Evolutionary conservation across 768 basidiomycete genomes (phyloP), one percentile per base, ranked within the genome.

Genomic region (Strobilomyces dryophilus): DNA sequence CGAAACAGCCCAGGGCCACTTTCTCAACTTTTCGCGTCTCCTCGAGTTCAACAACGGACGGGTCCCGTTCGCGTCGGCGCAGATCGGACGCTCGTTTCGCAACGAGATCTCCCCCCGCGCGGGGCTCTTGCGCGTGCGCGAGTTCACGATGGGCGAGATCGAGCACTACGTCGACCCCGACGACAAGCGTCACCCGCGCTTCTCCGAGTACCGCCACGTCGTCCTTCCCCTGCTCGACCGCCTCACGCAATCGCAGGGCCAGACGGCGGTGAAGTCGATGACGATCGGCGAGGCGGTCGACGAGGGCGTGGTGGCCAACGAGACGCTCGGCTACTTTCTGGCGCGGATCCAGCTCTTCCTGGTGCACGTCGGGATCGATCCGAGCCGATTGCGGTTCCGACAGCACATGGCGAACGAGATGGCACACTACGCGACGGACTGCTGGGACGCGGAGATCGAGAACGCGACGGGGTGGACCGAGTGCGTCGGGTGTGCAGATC

Each of bases 391-490:
- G 57, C 83, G 97, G 48, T 98, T 98, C 82, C 80, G 97, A 32
- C 97, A 99, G 66, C 97, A 99, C 70, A 98, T 98, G 97, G 80
- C 74, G 35, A 99, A 98, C 73, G 97, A 98, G 77, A 98, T 98
- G 95, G 97, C 97, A 1, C 97, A 98, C 71, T 99, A 99, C 69
- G 95, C 97, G 50, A 83, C 93, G 36, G 95, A 98, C 73, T 99
- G 97, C 72, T 99, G 97, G 97, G 97, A 99, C 67, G 97, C 95
- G 40, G 97, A 99, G 75, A 98, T 98, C 59, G 81, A 93, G 57
- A 93, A 91, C 49, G 89, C 91, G 45, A 57, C 56, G 17, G 69
- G 87, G 42, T 99, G 97, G 97, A 95, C 92, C 49, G 97, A 99
- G 74, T 99, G 97, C 69, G 95, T 98, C 51, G 97, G 97, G 9